Conservation (phyloP, 768 basidiomycete genomes). For the Hebeloma cylindrosporum region DNA sequence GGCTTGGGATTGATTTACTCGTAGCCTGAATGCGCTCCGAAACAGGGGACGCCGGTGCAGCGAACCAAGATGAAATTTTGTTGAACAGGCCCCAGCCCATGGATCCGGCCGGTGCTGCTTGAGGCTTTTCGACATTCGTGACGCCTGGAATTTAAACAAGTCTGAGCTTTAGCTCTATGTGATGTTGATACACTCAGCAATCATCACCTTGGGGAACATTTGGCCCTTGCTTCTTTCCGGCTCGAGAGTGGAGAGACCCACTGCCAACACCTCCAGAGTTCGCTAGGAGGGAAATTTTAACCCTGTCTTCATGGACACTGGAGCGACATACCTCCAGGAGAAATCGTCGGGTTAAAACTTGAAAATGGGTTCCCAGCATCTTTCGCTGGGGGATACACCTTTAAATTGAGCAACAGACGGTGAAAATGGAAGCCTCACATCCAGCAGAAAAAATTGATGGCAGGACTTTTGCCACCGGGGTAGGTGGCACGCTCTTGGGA, state of each 20-base stretch:
- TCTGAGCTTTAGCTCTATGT: constrained; percentile 8
- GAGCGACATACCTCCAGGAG: constrained; percentile 11
- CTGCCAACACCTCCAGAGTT: constrained; percentile 9
- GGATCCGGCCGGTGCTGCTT: constrained; percentile 7
- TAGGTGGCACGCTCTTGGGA: too few relatives aligned
- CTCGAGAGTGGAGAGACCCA: constrained; percentile 10
- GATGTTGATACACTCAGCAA: constrained; percentile 4
- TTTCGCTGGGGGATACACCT: constrained; percentile 12
- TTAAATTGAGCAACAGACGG: constrained; percentile 10
- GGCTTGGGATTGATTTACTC: constrained; percentile 6
- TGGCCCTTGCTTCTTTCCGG: constrained; percentile 8
- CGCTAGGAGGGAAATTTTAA: constrained; percentile 10
- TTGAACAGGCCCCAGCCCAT: constrained; percentile 8
- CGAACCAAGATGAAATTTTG: constrained; percentile 10
- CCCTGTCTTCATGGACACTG: constrained; percentile 9
- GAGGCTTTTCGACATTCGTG: constrained; percentile 7
- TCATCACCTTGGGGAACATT: constrained; percentile 13
- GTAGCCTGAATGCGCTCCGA: constrained; percentile 5
- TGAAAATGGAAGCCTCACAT: constrained; percentile 15
- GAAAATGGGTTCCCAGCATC: constrained; percentile 13
- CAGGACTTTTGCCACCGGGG: too few relatives aligned
- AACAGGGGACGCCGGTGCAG: constrained; percentile 3
- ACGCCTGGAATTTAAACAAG: constrained; percentile 8
- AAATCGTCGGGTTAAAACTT: constrained; percentile 7
- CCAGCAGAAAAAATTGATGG: constrained; percentile 11